Evolutionary conservation across 108 stramenopile genomes (phyloP), one percentile per base, ranked within the genome.

Genomic region (Stephanodiscus minutulus): DNA sequence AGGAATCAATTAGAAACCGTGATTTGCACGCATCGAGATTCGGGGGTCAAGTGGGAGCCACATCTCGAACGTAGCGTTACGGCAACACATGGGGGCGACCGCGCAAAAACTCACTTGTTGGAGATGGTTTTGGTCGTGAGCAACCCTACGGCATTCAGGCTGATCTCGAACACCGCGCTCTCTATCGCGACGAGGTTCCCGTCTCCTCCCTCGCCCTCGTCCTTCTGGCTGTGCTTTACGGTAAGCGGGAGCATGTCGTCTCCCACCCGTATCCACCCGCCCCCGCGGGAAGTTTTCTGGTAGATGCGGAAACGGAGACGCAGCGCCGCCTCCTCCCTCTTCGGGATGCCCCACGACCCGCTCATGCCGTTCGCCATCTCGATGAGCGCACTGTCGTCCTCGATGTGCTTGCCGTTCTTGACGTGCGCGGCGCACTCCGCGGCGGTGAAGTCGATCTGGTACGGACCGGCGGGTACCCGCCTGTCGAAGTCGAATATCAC

Each of bases 401-500:
- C 37, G 5, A 77, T 58, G 37, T 47, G 28, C 2, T 50, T 68
- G 25, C 58, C 53, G 13, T 61, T 61, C 2, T 69, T 69, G 21
- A 66, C 65, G 65, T 76, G 79, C 18, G 91, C 85, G 18, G 86
- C 91, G 72, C 93, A 89, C 72, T 90, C 88, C 3, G 90, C 88
- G 9, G 93, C 93, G 7, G 73, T 82, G 27, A 91, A 77, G 17
- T 94, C 93, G 31, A 94, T 80, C 11, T 74, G 67, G 58, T 90
- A 91, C 7, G 93, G 93, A 33, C 93, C 93, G 11, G 93, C 93
- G 15, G 93, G 93, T 27, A 94, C 88, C n/a, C 93, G 88, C 33
- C 91, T 84, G 85, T 94, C 93, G 73, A 91, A 94, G 47, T 94
- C 93, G 74, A 94, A 94, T 21, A 94, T 82, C 3, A 86, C 82